A percentile compares a stretch with the other conserved stretches of the same genome.
phyloP scores from a whole-genome alignment of 768 basidiomycete species.

The Lentinula edodes region DNA sequence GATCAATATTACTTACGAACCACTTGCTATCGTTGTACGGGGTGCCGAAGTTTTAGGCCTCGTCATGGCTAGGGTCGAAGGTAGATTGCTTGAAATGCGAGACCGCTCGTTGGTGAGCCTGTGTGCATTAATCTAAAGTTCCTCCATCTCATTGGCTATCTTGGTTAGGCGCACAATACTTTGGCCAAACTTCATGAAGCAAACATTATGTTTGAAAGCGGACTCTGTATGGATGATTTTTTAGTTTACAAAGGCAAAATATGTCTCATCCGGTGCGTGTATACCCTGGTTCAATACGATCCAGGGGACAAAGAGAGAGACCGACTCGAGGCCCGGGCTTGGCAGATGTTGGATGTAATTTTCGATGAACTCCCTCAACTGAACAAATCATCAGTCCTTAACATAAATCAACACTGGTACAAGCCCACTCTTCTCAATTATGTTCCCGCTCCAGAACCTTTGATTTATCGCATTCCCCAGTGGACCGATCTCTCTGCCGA shows the following conservation, averaged over 20 bases:
- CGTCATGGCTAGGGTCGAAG: not conserved
- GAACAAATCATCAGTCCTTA: too few relatives aligned
- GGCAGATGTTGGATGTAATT: too few relatives aligned
- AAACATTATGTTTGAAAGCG: not conserved
- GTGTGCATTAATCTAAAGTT: not conserved
- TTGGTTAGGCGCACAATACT: not conserved
- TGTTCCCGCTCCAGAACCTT: too few relatives aligned
- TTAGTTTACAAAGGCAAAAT: not conserved
- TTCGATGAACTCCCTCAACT: too few relatives aligned
- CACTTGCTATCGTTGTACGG: not conserved
- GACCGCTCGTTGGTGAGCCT: not conserved
- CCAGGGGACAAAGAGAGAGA: too few relatives aligned
- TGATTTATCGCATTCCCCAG: not conserved
- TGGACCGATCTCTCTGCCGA: too few relatives aligned
- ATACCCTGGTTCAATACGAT: too few relatives aligned
- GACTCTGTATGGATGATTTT: not conserved
- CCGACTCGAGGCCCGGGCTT: too few relatives aligned
- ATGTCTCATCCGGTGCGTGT: not conserved
- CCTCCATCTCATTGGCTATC: not conserved
- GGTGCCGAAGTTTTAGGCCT: not conserved
- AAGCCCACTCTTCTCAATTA: too few relatives aligned
- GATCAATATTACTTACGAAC: not conserved
- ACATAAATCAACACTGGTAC: too few relatives aligned
- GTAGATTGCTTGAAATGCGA: not conserved
- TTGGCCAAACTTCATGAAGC: not conserved